A percentile compares a stretch with the other conserved stretches of the same genome.
phyloP scores from a whole-genome alignment of 192 early-diverging fungal genomes.

The Entomortierella parvispora region DNA sequence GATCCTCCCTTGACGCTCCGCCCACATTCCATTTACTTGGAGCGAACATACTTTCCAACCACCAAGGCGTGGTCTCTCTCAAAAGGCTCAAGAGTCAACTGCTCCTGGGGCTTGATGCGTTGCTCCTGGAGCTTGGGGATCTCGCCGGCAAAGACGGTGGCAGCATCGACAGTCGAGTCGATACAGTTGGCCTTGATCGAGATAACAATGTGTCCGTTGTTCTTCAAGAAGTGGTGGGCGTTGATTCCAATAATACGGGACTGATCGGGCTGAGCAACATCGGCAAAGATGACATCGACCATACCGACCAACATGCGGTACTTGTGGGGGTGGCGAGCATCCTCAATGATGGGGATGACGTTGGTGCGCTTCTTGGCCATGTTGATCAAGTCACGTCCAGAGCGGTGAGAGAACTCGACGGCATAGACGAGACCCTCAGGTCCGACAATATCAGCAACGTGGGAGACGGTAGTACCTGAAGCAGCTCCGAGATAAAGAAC shows the following conservation, averaged over 20 bases:
- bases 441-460: slow-evolving; percentile 98
- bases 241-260: slow-evolving; percentile 99
- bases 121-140: slow-evolving; percentile 94
- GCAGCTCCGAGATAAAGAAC: slow-evolving; percentile 98
- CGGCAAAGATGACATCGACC: slow-evolving; percentile 68
- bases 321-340: slow-evolving; percentile 99
- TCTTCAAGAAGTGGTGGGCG: slow-evolving; percentile 98
- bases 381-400: slow-evolving; percentile 99
- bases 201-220: slow-evolving; percentile 97
- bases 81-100: slow-evolving; percentile 98
- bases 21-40: slow-evolving; percentile 57
- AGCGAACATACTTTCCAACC: slow-evolving; percentile 85
- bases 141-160: slow-evolving; percentile 97
- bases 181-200: slow-evolving; percentile 99
- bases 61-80: slow-evolving; percentile 99
- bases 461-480: slow-evolving; percentile 93
- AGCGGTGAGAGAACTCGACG: slow-evolving; percentile 99
- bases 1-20: no score
- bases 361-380: slow-evolving; percentile 99
- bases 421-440: slow-evolving; percentile 97
- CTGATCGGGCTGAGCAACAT: slow-evolving; percentile 99
- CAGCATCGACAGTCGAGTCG: slow-evolving; percentile 97
- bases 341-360: slow-evolving; percentile 91
- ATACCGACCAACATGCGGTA: slow-evolving; percentile 81
- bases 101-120: slow-evolving; percentile 93